Evolutionary conservation across 1,284 basidiomycete genomes (phyloP).

Genomic region (Rhodotorula sp.): DNA sequence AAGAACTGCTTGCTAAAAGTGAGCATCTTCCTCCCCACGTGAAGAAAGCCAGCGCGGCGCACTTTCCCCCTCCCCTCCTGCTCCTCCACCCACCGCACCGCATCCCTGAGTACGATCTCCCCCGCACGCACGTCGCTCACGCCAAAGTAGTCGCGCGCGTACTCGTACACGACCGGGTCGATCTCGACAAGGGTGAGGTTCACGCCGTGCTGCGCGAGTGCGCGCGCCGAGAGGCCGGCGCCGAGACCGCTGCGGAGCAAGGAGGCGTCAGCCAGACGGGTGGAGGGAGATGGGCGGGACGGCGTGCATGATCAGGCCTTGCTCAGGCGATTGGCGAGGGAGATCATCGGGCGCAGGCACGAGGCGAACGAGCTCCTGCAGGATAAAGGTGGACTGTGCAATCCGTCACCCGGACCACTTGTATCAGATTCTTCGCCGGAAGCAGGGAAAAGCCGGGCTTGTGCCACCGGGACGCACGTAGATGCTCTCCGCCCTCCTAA

Average conservation of each 20-base stretch:
- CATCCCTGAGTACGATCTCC: conserved; percentile 72
- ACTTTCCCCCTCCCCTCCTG: conserved; percentile 49
- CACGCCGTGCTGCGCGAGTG: conserved; percentile 68
- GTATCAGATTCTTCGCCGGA: too few relatives aligned
- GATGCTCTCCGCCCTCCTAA: conserved; percentile 52
- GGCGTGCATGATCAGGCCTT: conserved; percentile 62
- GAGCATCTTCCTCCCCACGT: not conserved
- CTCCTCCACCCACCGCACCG: conserved; percentile 62
- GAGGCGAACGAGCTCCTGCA: conserved; percentile 79
- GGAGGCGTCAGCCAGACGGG: not conserved
- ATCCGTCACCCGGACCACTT: not conserved
- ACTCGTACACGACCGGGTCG: conserved; percentile 82
- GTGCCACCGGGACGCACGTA: conserved; percentile 53
- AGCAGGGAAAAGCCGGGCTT: too few relatives aligned
- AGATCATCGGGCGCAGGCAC: conserved; percentile 57
- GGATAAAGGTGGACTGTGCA: conserved; percentile 74
- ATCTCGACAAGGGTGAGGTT: conserved; percentile 77
- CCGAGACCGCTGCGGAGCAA: conserved; percentile 70
- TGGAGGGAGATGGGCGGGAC: not conserved
- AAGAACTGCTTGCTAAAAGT: conserved; percentile 54
- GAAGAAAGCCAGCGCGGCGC: not conserved
- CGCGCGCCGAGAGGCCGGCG: conserved; percentile 72
- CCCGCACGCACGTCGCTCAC: conserved; percentile 62
- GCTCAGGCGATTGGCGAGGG: conserved; percentile 57
- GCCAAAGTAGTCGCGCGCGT: conserved; percentile 74